Percentiles rank a stretch among this genome's conserved stretches.
Conservation (phyloP, 805 yeast genomes). For the Hanseniaspora pseudoguilliermondii region DNA sequence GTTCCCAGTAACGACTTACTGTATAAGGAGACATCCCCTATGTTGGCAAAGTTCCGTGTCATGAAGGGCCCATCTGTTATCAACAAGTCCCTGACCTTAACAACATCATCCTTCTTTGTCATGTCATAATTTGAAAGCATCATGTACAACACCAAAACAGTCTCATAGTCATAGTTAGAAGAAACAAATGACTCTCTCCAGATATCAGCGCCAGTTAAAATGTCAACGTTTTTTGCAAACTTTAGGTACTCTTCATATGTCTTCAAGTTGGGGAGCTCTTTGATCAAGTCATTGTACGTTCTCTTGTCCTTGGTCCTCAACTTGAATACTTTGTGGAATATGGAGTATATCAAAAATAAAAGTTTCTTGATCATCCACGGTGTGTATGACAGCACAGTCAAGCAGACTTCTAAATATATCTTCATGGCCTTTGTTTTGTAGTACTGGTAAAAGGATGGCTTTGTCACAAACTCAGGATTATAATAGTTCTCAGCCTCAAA, state of each 20-base stretch:
- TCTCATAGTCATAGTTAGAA: conserved; percentile 66
- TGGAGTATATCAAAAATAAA: background rate
- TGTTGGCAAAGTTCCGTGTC: conserved; percentile 82
- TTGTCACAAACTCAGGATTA: background rate
- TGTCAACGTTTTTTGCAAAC: conserved; percentile 38
- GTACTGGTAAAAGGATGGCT: conserved; percentile 3
- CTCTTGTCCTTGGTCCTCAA: conserved; percentile 4
- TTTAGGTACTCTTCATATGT: conserved; percentile 62
- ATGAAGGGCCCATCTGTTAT: conserved; percentile 56
- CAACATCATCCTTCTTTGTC: conserved; percentile 33
- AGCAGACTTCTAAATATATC: conserved; percentile 1
- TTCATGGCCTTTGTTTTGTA: conserved; percentile 8
- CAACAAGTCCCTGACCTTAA: conserved; percentile 48
- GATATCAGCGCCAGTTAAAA: conserved; percentile 39
- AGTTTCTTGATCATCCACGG: conserved; percentile 1
- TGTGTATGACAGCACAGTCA: conserved; percentile 2
- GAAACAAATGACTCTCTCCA: conserved; percentile 81
- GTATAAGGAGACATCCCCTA: conserved; percentile 64
- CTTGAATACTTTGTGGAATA: background rate
- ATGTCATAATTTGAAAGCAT: conserved; percentile 44
- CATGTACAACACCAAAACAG: conserved; percentile 63
- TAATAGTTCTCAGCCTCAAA: conserved; percentile 1
- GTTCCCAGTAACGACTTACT: conserved; percentile 80
- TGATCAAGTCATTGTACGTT: conserved; percentile 19
- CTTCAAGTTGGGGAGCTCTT: conserved; percentile 38